Conservation (phyloP, 495 filamentous ascomycete species). For the Podospora pseudocomata region DNA sequence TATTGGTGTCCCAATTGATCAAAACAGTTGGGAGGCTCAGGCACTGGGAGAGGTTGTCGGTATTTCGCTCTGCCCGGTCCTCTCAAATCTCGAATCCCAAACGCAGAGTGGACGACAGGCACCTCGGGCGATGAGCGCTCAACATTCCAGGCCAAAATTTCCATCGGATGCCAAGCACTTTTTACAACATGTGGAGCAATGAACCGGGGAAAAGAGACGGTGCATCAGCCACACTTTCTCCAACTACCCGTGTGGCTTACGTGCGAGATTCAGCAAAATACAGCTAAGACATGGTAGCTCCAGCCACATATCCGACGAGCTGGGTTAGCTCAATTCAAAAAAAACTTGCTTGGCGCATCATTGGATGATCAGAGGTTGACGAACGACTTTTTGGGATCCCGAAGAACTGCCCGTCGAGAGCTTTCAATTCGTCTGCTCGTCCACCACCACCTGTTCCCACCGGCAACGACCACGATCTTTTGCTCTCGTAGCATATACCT, state of each 20-base stretch:
- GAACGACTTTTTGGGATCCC: constrained; percentile 8
- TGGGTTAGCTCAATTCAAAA: constrained; percentile 21
- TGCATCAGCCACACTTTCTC: constrained; percentile 13
- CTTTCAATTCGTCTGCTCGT: constrained; percentile 7
- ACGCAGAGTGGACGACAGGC: not conserved
- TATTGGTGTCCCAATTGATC: constrained; percentile 12
- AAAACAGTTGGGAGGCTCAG: not conserved
- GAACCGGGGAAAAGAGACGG: not conserved
- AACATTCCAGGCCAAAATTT: constrained; percentile 1
- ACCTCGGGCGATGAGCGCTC: constrained; percentile 2
- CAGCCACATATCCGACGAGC: not conserved
- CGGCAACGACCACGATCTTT: not conserved
- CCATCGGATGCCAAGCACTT: not conserved
- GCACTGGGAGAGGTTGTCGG: not conserved
- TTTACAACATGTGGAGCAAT: constrained; percentile 7
- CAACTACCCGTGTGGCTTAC: constrained; percentile 10
- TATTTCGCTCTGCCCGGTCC: not conserved
- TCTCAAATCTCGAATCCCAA: constrained; percentile 4
- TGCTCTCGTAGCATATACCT: not conserved
- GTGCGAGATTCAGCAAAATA: not conserved
- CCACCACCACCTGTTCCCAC: constrained; percentile 6
- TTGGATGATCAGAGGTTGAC: constrained; percentile 28
- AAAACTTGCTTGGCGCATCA: constrained; percentile 24
- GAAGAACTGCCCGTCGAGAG: constrained; percentile 14
- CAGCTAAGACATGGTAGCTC: not conserved